Conservation (phyloP, 140 eudicot genomes). For the Anethum foeniculum region DNA sequence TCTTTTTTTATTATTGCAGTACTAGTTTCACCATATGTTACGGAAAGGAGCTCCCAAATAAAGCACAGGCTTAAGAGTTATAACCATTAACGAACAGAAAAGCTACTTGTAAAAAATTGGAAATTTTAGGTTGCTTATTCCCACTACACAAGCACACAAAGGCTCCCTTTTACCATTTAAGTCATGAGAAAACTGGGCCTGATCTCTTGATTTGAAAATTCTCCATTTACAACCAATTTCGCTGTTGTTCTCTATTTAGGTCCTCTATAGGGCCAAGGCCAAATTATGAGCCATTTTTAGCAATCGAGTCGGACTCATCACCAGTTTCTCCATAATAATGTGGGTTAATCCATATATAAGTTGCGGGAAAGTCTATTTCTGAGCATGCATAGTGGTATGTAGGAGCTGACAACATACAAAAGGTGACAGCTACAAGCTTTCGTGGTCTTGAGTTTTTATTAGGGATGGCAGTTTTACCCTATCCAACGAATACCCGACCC, state of each 20-base stretch:
- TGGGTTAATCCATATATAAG: too few relatives aligned
- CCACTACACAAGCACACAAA: not conserved
- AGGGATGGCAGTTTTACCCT: too few relatives aligned
- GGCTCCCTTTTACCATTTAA: not conserved
- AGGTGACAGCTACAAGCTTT: too few relatives aligned
- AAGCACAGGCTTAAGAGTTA: not conserved
- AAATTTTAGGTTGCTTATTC: not conserved
- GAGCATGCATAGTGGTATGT: too few relatives aligned
- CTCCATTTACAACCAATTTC: not conserved
- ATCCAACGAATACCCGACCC: too few relatives aligned
- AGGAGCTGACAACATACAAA: too few relatives aligned
- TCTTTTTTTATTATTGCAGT: not conserved
- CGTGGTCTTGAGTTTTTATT: too few relatives aligned
- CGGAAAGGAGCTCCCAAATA: not conserved
- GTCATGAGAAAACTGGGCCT: not conserved
- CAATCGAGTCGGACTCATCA: not conserved
- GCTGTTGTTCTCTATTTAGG: not conserved
- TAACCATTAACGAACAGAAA: not conserved
- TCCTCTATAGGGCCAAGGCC: not conserved
- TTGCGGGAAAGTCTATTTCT: too few relatives aligned
- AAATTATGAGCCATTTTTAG: not conserved
- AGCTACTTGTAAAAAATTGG: not conserved
- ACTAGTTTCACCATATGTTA: not conserved
- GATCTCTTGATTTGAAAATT: too few relatives aligned
- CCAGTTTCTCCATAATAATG: too few relatives aligned